These are phyloP conservation scores for Zostera marina DNA, from an alignment of 116 monocot genomes.

Conservation along the genomic window DNA sequence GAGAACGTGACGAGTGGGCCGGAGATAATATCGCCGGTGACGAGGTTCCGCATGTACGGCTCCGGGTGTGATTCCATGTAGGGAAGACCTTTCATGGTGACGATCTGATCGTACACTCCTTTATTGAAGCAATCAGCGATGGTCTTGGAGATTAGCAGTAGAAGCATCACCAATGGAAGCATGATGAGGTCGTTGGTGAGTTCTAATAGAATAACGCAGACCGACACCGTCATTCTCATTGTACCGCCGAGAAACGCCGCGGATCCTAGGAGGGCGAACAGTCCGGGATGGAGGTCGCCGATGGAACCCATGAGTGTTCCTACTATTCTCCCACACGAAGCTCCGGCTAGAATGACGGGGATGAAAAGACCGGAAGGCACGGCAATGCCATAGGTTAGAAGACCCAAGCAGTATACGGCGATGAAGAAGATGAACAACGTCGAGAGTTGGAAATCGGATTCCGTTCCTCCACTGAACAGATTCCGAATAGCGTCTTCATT, in stretches of 20 bases:
- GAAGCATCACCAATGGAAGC: constrained; percentile 91
- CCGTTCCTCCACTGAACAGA: constrained; percentile 55
- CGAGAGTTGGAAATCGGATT: constrained; percentile 37
- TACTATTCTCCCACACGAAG: constrained; percentile 61
- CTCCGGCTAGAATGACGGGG: constrained; percentile 88
- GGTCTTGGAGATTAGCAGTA: constrained; percentile 75
- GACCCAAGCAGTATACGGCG: constrained; percentile 58
- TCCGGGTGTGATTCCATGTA: constrained; percentile 85
- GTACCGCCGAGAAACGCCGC: constrained; percentile 97
- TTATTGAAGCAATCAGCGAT: constrained; percentile 82
- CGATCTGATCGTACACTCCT: constrained; percentile 92
- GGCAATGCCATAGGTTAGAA: constrained; percentile 80
- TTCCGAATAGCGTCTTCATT: constrained; percentile 92
- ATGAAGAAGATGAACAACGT: constrained; percentile 56
- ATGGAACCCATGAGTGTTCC: constrained; percentile 49
- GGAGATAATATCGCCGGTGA: constrained; percentile 70
- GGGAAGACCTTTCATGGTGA: constrained; percentile 86
- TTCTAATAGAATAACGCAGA: constrained; percentile 88
- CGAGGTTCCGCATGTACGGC: constrained; percentile 78
- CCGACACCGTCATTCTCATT: constrained; percentile 98
- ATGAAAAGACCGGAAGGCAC: constrained; percentile 93
- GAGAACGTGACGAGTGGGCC: constrained; percentile 66
- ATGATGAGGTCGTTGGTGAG: constrained; percentile 88
- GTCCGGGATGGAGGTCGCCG: constrained; percentile 56
- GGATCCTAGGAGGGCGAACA: constrained; percentile 77